These are phyloP conservation scores for Breviolum minutum DNA, from an alignment of 73 alveolate genomes.

Conservation along the genomic window DNA sequence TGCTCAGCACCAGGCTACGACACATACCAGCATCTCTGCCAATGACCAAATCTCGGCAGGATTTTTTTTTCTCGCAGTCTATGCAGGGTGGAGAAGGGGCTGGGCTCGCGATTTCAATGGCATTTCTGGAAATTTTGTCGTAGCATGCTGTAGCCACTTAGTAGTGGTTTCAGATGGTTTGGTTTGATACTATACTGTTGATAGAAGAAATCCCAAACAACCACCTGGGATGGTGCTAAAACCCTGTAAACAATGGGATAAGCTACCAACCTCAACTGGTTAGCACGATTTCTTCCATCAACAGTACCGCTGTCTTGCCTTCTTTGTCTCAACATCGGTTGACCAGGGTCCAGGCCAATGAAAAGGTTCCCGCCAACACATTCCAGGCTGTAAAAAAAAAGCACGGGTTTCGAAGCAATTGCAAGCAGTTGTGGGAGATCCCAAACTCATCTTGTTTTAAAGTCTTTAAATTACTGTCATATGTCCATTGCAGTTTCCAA, in stretches of 20 bases:
- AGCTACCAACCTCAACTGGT: too few relatives aligned
- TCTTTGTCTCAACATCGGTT: not conserved
- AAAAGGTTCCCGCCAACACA: slow-evolving; percentile 55
- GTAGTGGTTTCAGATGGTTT: not conserved
- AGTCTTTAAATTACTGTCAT: too few relatives aligned
- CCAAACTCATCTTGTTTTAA: not conserved
- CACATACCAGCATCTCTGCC: slow-evolving; percentile 92
- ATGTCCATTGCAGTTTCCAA: too few relatives aligned
- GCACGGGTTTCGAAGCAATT: not conserved
- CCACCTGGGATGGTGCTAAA: too few relatives aligned
- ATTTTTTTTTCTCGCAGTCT: not conserved
- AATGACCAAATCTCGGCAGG: slow-evolving; percentile 58
- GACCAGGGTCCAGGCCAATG: slow-evolving; percentile 5
- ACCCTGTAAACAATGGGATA: too few relatives aligned
- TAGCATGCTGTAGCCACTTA: not conserved
- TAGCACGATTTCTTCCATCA: too few relatives aligned
- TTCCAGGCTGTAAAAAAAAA: slow-evolving; percentile 22
- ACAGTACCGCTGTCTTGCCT: not conserved
- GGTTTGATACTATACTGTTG: too few relatives aligned
- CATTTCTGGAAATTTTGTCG: not conserved
- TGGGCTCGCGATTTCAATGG: not conserved
- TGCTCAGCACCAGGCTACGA: not conserved
- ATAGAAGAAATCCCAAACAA: too few relatives aligned
- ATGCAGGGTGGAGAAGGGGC: not conserved
- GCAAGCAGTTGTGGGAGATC: not conserved